A percentile compares a stretch with the other conserved stretches of the same genome.
These are phyloP conservation scores for Wickerhamiella hasegawae DNA, from an alignment of 805 yeast species.

Conservation along the genomic window DNA sequence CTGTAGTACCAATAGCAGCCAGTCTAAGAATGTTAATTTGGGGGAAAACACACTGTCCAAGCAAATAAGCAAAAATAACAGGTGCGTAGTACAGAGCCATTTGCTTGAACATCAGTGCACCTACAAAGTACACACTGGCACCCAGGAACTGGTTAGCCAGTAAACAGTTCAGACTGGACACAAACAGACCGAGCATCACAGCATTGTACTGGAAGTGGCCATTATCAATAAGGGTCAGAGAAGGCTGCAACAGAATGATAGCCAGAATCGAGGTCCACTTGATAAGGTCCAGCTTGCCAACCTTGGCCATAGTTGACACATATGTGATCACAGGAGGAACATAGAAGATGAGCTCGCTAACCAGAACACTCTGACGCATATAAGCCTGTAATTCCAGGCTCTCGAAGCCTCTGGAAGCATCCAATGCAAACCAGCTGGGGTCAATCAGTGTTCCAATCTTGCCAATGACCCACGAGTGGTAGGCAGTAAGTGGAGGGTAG, in stretches of 20 bases:
- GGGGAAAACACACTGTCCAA: slow-evolving; percentile 34
- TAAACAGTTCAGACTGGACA: slow-evolving; percentile 50
- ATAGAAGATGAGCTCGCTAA: slow-evolving; percentile 58
- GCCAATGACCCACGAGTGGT: slow-evolving; percentile 73
- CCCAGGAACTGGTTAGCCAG: slow-evolving; percentile 39
- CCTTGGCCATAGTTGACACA: slow-evolving; percentile 54
- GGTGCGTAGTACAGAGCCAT: slow-evolving; percentile 94
- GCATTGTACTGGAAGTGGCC: slow-evolving; percentile 95
- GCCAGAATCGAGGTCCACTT: slow-evolving; percentile 66
- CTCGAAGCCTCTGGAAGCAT: slow-evolving; percentile 64
- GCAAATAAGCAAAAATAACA: slow-evolving; percentile 62
- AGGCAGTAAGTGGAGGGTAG: slow-evolving; percentile 94
- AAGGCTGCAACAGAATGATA: slow-evolving; percentile 72
- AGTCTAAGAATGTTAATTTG: slow-evolving; percentile 42
- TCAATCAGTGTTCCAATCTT: slow-evolving; percentile 46
- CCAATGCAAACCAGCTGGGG: slow-evolving; percentile 60
- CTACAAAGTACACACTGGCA: slow-evolving; percentile 64
- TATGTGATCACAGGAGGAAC: slow-evolving; percentile 68
- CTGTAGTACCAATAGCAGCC: slow-evolving; percentile 45
- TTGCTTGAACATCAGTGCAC: slow-evolving; percentile 75
- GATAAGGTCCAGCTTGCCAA: slow-evolving; percentile 38
- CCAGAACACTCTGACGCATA: slow-evolving; percentile 68
- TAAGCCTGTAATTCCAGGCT: slow-evolving; percentile 49
- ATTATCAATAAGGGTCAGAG: slow-evolving; percentile 73
- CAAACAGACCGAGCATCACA: slow-evolving; percentile 80